Evolutionary conservation across 2,329 filamentous ascomycete species (phyloP).

Genomic region (Hansfordia pulvinata): DNA sequence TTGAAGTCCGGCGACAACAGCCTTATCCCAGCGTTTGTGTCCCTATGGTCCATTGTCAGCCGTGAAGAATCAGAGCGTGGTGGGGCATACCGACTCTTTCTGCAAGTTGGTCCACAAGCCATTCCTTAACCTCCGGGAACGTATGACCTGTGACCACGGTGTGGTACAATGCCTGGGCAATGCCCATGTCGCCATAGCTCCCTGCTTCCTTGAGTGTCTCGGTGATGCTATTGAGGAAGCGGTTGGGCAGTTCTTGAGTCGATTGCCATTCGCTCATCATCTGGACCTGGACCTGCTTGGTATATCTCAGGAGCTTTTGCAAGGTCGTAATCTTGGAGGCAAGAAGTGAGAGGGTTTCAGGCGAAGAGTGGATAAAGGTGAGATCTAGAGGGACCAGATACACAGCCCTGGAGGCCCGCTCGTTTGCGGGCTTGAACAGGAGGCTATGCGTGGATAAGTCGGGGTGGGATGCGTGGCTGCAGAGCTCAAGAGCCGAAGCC

Average conservation of each 20-base stretch:
- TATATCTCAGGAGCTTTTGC: conserved; percentile 75
- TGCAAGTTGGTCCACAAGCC: conserved; percentile 72
- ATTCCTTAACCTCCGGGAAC: conserved; percentile 63
- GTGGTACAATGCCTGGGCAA: conserved; percentile 71
- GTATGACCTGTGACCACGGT: conserved; percentile 75
- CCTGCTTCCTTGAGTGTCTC: conserved; percentile 56
- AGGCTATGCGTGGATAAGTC: conserved; percentile 65
- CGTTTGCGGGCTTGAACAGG: conserved; percentile 35
- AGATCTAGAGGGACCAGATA: conserved; percentile 68
- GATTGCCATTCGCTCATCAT: conserved; percentile 76
- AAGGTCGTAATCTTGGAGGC: conserved; percentile 79
- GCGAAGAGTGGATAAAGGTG: conserved; percentile 66
- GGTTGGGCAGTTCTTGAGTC: conserved; percentile 61
- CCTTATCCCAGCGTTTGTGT: conserved; percentile 91
- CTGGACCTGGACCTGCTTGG: conserved; percentile 66
- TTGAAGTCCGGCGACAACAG: conserved; percentile 64
- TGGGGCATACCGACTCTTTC: conserved; percentile 47
- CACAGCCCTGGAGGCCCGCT: conserved; percentile 25
- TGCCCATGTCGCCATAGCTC: conserved; percentile 40
- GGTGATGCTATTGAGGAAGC: conserved; percentile 67
- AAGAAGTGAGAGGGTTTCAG: conserved; percentile 69
- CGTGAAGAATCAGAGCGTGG: neutral
- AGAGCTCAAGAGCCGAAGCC: conserved; percentile 20
- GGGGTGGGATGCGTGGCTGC: conserved; percentile 57
- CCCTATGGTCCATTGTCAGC: conserved; percentile 36